Conservation (phyloP, 139 green algal genomes). For the Haematococcus sp. region DNA sequence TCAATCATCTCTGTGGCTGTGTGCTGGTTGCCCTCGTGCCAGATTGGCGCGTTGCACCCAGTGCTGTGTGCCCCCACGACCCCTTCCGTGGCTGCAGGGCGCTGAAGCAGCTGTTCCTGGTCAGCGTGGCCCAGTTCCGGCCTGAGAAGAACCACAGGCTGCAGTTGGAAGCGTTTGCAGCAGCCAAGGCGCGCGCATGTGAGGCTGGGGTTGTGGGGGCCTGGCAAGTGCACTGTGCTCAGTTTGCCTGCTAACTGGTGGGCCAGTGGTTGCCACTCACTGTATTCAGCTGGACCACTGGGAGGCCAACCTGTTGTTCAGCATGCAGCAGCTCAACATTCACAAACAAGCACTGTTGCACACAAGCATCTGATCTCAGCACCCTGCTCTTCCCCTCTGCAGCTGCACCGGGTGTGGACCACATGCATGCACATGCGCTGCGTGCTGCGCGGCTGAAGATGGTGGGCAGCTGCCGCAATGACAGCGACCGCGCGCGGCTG, state of each 20-base stretch:
- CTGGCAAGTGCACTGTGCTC: too few relatives aligned
- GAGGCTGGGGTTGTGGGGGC: not conserved
- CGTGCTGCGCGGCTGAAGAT: constrained; percentile 65
- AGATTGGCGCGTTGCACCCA: not conserved
- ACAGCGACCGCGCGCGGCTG: constrained; percentile 59
- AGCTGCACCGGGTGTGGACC: not conserved
- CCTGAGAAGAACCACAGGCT: constrained; percentile 90
- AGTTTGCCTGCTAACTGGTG: too few relatives aligned
- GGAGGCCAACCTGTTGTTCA: too few relatives aligned
- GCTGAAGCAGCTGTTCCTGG: constrained; percentile 74
- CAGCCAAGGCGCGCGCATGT: constrained; percentile 25
- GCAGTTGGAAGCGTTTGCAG: constrained; percentile 61
- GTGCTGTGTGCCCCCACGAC: not conserved
- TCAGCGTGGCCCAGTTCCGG: constrained; percentile 92
- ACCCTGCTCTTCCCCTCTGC: not conserved
- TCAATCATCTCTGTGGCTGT: not conserved
- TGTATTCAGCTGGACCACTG: too few relatives aligned
- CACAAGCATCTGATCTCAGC: too few relatives aligned
- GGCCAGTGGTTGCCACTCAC: too few relatives aligned
- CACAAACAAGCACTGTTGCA: too few relatives aligned
- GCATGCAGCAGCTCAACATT: too few relatives aligned
- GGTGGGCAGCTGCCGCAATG: constrained; percentile 69
- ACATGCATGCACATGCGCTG: constrained; percentile 39
- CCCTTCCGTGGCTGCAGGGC: constrained; percentile 7
- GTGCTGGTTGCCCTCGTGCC: not conserved